Evolutionary conservation across 257 asterid genomes (phyloP).

Genomic region (Scutellaria baicalensis): DNA sequence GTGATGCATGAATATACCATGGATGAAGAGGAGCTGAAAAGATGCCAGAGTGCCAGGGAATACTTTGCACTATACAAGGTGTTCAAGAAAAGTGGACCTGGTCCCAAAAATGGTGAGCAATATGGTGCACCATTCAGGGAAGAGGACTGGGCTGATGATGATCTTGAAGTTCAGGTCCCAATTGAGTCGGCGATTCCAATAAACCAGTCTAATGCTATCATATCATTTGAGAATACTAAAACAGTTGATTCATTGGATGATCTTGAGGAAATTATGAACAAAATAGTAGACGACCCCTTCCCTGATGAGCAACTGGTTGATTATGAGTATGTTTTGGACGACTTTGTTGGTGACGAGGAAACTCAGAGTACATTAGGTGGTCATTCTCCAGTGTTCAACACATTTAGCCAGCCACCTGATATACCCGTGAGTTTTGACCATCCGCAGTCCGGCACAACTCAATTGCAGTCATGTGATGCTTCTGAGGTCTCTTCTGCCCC

Average conservation of each 20-base stretch:
- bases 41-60: constrained; percentile 44
- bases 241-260: constrained; percentile 17
- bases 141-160: constrained; percentile 85
- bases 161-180: constrained; percentile 15
- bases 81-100: constrained; percentile 92
- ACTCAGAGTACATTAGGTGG: constrained; percentile 33
- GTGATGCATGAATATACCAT: constrained; percentile 94
- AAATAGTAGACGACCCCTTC: constrained; percentile 29
- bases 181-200: constrained; percentile 19
- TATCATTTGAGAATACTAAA: constrained; percentile 13
- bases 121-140: constrained; percentile 91
- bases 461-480: constrained; percentile 32
- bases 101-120: constrained; percentile 98
- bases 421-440: constrained; percentile 36
- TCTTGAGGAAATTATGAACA: constrained; percentile 54
- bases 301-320: constrained; percentile 20
- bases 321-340: constrained; percentile 19
- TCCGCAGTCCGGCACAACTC: constrained; percentile 36
- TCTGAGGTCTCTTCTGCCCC: constrained; percentile 54
- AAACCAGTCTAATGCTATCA: constrained; percentile 13
- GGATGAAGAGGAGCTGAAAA: constrained; percentile 74
- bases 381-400: constrained; percentile 22
- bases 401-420: constrained; percentile 16
- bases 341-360: constrained; percentile 32
- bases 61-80: constrained; percentile 84